phyloP scores from a whole-genome alignment of 2,329 filamentous ascomycete species.

The Cryphonectria japonica region DNA sequence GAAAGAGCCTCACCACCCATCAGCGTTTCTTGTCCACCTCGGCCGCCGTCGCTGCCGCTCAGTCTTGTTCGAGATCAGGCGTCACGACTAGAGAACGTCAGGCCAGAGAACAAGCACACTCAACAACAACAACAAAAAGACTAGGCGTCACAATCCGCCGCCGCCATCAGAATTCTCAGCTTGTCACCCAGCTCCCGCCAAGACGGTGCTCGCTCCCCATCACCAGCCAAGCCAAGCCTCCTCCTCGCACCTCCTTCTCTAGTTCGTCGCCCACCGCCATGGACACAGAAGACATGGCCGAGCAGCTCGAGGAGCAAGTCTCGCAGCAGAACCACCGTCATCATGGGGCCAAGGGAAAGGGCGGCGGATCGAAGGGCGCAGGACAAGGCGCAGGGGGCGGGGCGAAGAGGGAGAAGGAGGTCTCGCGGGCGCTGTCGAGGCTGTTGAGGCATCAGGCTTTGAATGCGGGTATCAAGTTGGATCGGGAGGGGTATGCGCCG shows the following conservation, averaged over 20 bases:
- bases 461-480: conserved; percentile 60
- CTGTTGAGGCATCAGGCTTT: conserved; percentile 61
- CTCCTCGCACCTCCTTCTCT: too few species aligned
- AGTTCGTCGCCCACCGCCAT: conserved; percentile 3
- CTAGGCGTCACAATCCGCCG: background rate
- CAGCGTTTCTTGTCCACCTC: background rate
- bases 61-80: background rate
- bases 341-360: background rate
- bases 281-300: conserved; percentile 28
- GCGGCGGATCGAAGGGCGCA: background rate
- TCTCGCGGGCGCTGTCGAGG: conserved; percentile 59
- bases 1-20: background rate
- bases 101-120: background rate
- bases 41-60: too few species aligned
- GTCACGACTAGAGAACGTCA: background rate
- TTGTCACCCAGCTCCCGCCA: background rate
- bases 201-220: background rate
- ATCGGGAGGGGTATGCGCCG: conserved; percentile 62
- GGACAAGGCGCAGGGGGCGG: conserved; percentile 33
- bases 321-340: conserved; percentile 13
- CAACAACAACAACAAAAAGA: background rate
- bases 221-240: background rate
- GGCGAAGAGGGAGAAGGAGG: conserved; percentile 48
- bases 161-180: background rate
- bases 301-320: conserved; percentile 29